Base-by-base conservation (phyloP, 2,329 filamentous ascomycete species). In the Teratosphaeriaceae sp. region DNA sequence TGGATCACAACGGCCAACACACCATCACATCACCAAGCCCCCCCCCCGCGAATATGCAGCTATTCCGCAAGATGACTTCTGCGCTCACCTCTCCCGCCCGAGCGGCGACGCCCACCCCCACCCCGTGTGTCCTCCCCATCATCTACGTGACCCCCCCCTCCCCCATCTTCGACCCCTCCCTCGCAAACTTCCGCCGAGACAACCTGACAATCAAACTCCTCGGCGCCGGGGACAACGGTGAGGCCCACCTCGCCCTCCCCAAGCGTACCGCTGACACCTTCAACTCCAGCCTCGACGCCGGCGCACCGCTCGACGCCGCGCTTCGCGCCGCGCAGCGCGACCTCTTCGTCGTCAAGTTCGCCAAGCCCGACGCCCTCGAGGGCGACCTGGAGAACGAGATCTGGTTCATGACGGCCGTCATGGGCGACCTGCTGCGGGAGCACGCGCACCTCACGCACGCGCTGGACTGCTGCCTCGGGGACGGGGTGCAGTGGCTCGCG, bases 311-410 rank as follows among this genome's bases (percentile, higher is more conserved):
- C 21, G 15, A 13, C 30, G 23, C 9, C n/a, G n/a, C n/a, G n/a
- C n/a, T n/a, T n/a, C n/a, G n/a, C n/a, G n/a, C n/a, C n/a, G n/a
- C n/a, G n/a, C n/a, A n/a, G n/a, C n/a, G 30, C 27, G 19, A 41
- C 15, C 9, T 23, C 16, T 26, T 41, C 5, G 39, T 33, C 11
- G 39, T 34, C 3, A 41, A 41, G 18, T 41, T 33, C 27, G 12
- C 12, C 39, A 41, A 41, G 15, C 16, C 20, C 3, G 20, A 41
- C 29, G n/a, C 33, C 18, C 36, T 38, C 13, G 39, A 41, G 18
- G 39, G 29, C 29, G 39, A 21, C n/a, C n/a, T 41, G 9, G 11
- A 8, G 7, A n/a, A 21, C 5, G 39, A 41, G 39, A 41, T 41
- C 26, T 3, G 16, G 12, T 41, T 41, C 26, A 18, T 41, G 12